phyloP scores from a whole-genome alignment of 495 filamentous ascomycete genomes.

The Xylaria telfairii region DNA sequence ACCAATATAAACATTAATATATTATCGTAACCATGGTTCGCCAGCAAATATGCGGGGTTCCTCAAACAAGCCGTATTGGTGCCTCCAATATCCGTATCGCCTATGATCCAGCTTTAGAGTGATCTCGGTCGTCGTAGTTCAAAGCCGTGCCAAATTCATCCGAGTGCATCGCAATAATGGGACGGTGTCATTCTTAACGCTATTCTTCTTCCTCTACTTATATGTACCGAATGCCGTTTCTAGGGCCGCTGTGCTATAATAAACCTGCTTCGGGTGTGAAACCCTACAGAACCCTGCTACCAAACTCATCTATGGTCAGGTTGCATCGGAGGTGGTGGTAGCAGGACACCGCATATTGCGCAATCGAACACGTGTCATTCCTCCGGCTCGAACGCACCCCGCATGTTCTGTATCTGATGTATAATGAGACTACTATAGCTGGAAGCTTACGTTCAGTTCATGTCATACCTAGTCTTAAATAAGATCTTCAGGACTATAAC shows the following conservation, averaged over 20 bases:
- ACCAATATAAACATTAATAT: background rate
- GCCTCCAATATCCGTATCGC: background rate
- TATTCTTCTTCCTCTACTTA: background rate
- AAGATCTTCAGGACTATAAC: background rate
- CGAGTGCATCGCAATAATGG: background rate
- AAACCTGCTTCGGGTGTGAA: background rate
- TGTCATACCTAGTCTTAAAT: background rate
- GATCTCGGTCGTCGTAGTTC: background rate
- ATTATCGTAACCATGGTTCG: background rate
- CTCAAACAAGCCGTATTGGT: background rate
- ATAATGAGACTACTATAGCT: background rate
- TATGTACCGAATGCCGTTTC: background rate
- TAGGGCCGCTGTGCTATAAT: background rate
- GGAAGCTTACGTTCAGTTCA: background rate
- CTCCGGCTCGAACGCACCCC: background rate
- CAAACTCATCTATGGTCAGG: background rate
- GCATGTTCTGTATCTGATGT: background rate
- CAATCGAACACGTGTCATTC: slow-evolving; percentile 14
- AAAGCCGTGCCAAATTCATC: background rate
- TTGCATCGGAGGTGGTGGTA: background rate
- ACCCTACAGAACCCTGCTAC: background rate
- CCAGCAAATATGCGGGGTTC: slow-evolving; percentile 1
- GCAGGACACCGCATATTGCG: background rate
- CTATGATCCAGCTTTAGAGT: background rate
- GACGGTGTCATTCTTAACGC: background rate